phyloP scores from a whole-genome alignment of 192 early-diverging fungal species.

The Rhizophagus sp. region DNA sequence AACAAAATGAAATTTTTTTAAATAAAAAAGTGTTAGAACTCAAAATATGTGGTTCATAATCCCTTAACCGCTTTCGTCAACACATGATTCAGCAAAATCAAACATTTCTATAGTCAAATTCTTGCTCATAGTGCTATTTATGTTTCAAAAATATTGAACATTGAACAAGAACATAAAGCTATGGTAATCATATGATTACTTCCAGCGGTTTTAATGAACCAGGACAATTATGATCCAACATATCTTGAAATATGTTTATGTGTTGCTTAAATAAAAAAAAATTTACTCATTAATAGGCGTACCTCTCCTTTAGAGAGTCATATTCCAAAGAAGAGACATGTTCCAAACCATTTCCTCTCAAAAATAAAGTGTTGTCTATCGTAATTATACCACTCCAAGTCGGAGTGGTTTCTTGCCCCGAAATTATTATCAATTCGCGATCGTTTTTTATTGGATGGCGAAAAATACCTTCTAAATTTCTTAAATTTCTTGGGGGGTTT shows the following conservation, averaged over 20 bases:
- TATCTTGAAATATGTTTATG: too few species aligned
- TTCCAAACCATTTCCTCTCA: slow-evolving; percentile 20
- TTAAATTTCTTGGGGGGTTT: background rate
- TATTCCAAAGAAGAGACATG: background rate
- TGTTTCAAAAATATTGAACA: too few species aligned
- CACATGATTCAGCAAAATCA: too few species aligned
- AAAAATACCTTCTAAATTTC: background rate
- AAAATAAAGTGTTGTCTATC: background rate
- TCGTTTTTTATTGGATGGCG: background rate
- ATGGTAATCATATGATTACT: too few species aligned
- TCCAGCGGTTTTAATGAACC: too few species aligned
- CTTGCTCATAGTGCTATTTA: too few species aligned
- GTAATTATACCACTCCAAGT: background rate
- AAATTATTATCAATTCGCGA: background rate
- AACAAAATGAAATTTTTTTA: background rate
- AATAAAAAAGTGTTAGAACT: background rate
- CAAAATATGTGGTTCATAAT: background rate
- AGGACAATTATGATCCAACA: too few species aligned
- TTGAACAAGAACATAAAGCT: too few species aligned
- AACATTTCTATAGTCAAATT: background rate
- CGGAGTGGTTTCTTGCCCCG: background rate
- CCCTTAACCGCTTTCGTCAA: too few species aligned
- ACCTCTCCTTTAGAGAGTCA: slow-evolving; percentile 13
- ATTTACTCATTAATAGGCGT: background rate
- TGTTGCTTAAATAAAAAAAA: background rate